phyloP scores from a whole-genome alignment of 2,329 filamentous ascomycete genomes.

The Aspergillus fumigatiaffinis region DNA sequence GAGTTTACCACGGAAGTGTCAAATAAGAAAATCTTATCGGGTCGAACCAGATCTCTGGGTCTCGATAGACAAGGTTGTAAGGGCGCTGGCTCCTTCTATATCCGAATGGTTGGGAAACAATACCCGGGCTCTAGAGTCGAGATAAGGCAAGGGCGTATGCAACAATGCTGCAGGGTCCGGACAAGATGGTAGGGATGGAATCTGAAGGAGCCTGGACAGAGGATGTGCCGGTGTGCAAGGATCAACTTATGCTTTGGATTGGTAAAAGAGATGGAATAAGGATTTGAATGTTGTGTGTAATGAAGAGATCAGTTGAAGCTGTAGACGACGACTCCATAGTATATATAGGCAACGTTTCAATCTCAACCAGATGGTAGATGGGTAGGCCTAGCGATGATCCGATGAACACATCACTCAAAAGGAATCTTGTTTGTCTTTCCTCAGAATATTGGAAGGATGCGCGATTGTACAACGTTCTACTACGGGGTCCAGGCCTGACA shows the following conservation, averaged over 20 bases:
- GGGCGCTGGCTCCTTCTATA: neutral
- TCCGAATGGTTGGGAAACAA: neutral
- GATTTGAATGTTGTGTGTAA: conserved; percentile 6
- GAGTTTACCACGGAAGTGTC: neutral
- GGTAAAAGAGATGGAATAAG: neutral
- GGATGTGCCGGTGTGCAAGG: neutral
- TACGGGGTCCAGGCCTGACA: conserved; percentile 16
- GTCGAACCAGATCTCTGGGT: neutral
- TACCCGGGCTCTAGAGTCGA: neutral
- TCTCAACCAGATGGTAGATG: conserved; percentile 4
- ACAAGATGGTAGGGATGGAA: neutral
- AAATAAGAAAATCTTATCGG: neutral
- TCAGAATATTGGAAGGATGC: conserved; percentile 4
- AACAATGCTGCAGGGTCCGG: neutral
- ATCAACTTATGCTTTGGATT: neutral
- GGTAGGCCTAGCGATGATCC: conserved; percentile 7
- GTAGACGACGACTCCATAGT: conserved; percentile 10
- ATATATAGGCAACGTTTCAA: conserved; percentile 20
- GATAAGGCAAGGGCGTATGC: neutral
- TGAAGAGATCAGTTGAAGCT: conserved; percentile 5
- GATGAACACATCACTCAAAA: conserved; percentile 13
- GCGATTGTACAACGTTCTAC: neutral
- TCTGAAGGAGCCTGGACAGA: neutral
- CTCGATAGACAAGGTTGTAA: neutral
- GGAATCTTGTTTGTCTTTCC: conserved; percentile 1